Percentiles rank a stretch among this genome's conserved stretches.
Conservation (phyloP, 805 yeast species). For the Candida nitratophila region DNA sequence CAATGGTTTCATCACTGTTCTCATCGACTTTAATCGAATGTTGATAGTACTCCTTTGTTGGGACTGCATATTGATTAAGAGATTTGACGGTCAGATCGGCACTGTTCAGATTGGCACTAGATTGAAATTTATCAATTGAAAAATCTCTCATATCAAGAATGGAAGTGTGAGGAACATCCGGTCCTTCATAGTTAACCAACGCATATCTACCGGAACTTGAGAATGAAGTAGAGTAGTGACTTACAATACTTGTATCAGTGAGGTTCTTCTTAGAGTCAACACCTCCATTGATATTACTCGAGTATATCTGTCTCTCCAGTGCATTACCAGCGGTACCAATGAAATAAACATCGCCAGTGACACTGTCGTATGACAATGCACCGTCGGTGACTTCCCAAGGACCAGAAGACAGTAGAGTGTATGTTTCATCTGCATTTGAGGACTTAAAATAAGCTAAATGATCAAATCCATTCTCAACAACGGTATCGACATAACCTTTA, state of each 20-base stretch:
- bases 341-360: constrained; percentile 44
- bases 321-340: constrained; percentile 48
- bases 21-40: constrained; percentile 13
- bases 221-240: constrained; percentile 42
- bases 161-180: constrained; percentile 39
- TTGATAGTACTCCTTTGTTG: constrained; percentile 34
- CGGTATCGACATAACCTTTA: constrained; percentile 57
- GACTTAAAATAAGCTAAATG: constrained; percentile 59
- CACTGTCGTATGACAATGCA: constrained; percentile 40
- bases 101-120: constrained; percentile 10
- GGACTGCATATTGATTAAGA: constrained; percentile 36
- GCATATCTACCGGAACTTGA: constrained; percentile 54
- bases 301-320: constrained; percentile 54
- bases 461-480: constrained; percentile 47
- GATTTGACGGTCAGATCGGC: constrained; percentile 5
- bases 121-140: constrained; percentile 6
- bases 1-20: constrained; percentile 19
- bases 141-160: constrained; percentile 24
- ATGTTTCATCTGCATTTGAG: constrained; percentile 32
- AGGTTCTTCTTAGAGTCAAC: constrained; percentile 15
- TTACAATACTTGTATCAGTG: constrained; percentile 29
- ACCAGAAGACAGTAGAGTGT: constrained; percentile 35
- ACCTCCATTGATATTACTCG: constrained; percentile 31
- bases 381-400: constrained; percentile 47
- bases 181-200: constrained; percentile 39